Evolutionary conservation across 139 green algal species (phyloP), one percentile per base, ranked within the genome.

Genomic region (Chlamydomonas incerta): DNA sequence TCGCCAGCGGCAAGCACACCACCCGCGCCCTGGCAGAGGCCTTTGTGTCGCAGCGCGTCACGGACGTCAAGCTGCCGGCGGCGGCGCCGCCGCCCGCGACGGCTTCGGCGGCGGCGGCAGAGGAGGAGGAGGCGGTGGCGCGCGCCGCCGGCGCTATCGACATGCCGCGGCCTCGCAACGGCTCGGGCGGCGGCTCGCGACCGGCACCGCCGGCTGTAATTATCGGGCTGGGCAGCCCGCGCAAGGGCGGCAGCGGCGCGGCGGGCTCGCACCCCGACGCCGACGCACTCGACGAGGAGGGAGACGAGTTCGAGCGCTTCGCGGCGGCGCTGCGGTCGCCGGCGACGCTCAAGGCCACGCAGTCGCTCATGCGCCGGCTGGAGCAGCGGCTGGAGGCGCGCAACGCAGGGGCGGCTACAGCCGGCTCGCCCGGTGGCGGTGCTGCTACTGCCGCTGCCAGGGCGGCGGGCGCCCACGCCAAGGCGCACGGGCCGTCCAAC

Each of bases 231-330:
- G 84, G 77, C 46, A 82, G 75, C 63, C 82, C 68, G 14, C 34
- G 35, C 8, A 13, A 14, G 31, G 15, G 46, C 62, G 46, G 47
- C n/a, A 20, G 21, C 60, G 62, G 62, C 63, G 28, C 73, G n/a
- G 72, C 41, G 41, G 41, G 41, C 41, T 50, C 41, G 41, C 41
- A 50, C 41, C 41, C 41, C 41, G 41, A 50, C 41, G 41, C 6
- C 8, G 37, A 58, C 46, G 28, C 29, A 14, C 35, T 60, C 24
- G 87, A 74, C 21, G 50, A 69, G 34, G 80, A 28, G 6, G 65
- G 47, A 0, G 85, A 89, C 62, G 58, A 72, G 29, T 97, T 97
- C 82, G 95, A 97, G 65, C 67, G 74, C 29, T 95, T 97, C 82
- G 94, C 95, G 1, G 89, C 87, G 11, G 74, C 87, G 34, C 83